Conservation (phyloP, 257 asterid species). For the Ehretia macrophylla region DNA sequence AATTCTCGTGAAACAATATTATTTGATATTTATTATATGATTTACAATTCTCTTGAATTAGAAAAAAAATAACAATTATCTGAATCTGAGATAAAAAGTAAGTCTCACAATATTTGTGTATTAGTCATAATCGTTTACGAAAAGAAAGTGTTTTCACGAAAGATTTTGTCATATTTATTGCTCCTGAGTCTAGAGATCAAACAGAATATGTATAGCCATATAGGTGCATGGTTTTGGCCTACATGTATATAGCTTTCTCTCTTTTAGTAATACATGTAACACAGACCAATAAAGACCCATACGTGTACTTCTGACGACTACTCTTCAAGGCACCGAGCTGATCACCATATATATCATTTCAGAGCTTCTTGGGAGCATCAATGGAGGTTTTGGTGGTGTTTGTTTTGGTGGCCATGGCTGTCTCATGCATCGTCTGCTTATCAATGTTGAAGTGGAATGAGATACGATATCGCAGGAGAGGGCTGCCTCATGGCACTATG, state of each 20-base stretch:
- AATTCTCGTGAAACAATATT: no score
- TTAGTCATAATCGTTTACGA: no score
- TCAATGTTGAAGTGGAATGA: constrained; percentile 52
- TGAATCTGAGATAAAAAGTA: no score
- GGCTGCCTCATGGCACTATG: constrained; percentile 78
- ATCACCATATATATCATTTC: neutral
- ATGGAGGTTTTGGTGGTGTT: constrained; percentile 10
- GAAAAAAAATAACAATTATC: no score
- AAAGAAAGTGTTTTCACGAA: no score
- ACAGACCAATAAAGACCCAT: neutral
- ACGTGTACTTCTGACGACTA: neutral
- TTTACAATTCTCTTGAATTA: no score
- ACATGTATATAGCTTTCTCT: neutral
- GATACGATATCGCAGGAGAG: constrained; percentile 31
- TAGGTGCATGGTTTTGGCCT: constrained; percentile 1
- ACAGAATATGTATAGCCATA: no score
- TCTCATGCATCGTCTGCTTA: neutral
- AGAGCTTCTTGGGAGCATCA: constrained; percentile 1
- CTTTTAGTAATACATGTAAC: neutral
- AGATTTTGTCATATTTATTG: no score
- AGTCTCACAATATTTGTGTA: no score
- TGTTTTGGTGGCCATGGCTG: constrained; percentile 1
- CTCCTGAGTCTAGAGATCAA: no score
- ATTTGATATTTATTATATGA: no score
- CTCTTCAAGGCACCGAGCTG: neutral